phyloP scores from a whole-genome alignment of 2,329 filamentous ascomycete species.

The Alternaria solani region DNA sequence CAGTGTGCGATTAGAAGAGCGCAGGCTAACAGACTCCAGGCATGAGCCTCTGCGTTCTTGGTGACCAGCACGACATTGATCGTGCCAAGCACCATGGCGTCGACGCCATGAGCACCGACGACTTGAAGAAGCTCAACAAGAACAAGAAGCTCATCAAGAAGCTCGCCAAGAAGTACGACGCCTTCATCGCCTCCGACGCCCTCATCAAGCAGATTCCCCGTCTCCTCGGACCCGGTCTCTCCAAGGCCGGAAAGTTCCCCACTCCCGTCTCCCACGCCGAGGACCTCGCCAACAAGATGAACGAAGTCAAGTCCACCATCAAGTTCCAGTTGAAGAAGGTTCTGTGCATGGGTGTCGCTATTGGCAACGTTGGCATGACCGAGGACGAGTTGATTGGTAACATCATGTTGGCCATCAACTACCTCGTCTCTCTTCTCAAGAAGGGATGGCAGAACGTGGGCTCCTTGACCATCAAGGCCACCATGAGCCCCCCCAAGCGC shows the following conservation, averaged over 20 bases:
- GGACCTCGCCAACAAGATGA: conserved; percentile 94
- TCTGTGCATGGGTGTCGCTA: conserved; percentile 98
- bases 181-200: conserved; percentile 95
- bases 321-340: conserved; percentile 99
- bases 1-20: neutral
- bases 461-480: conserved; percentile 99
- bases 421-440: conserved; percentile 98
- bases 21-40: conserved; percentile 23
- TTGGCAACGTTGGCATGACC: conserved; percentile 98
- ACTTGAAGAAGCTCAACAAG: conserved; percentile 99
- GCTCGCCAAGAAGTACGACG: conserved; percentile 99
- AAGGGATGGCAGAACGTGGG: conserved; percentile 99
- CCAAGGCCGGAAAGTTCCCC: conserved; percentile 96
- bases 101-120: conserved; percentile 97
- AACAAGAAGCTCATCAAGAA: conserved; percentile 99
- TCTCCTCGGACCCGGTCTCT: conserved; percentile 79
- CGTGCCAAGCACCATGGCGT: conserved; percentile 99
- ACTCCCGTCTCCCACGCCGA: conserved; percentile 97
- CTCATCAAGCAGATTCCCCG: conserved; percentile 99
- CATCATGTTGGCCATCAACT: conserved; percentile 99
- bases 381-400: conserved; percentile 96
- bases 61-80: conserved; percentile 98
- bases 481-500: conserved; percentile 98
- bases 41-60: conserved; percentile 70
- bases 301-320: conserved; percentile 99